phyloP scores from a whole-genome alignment of 164 flowering plant species.

The Annona cherimola region DNA sequence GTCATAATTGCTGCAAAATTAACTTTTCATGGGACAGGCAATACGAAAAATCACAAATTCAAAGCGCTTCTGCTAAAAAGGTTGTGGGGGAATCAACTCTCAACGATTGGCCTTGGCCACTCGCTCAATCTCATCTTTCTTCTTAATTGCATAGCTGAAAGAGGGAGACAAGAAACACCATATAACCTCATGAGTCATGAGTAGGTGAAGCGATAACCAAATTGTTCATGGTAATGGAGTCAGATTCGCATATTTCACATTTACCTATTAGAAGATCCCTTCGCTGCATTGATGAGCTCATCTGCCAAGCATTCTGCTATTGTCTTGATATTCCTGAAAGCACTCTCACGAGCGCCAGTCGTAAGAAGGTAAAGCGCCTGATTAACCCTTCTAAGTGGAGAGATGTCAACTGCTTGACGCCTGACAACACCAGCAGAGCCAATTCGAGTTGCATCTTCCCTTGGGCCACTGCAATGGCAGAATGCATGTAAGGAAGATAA shows the following conservation, averaged over 20 bases:
- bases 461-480: slow-evolving; percentile 24
- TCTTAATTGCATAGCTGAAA: slow-evolving; percentile 28
- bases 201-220: neutral
- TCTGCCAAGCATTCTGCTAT: slow-evolving; percentile 31
- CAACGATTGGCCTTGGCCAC: slow-evolving; percentile 32
- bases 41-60: too few species aligned
- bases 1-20: too few species aligned
- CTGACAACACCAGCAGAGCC: slow-evolving; percentile 35
- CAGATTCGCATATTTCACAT: neutral
- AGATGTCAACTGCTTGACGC: slow-evolving; percentile 32
- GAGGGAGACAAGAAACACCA: neutral
- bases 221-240: neutral
- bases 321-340: slow-evolving; percentile 30
- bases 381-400: slow-evolving; percentile 30
- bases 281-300: slow-evolving; percentile 32
- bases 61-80: neutral
- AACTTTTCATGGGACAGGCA: too few species aligned
- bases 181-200: neutral
- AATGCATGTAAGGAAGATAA: neutral
- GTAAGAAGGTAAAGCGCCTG: slow-evolving; percentile 28
- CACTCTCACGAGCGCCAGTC: slow-evolving; percentile 33
- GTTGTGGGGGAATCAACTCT: neutral
- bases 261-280: slow-evolving; percentile 28
- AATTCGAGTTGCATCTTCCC: slow-evolving; percentile 31
- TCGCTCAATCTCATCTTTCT: slow-evolving; percentile 29